Percentiles rank a stretch among this genome's conserved stretches.
phyloP scores from a whole-genome alignment of 2,329 filamentous ascomycete genomes.

The Hortaea sp. region DNA sequence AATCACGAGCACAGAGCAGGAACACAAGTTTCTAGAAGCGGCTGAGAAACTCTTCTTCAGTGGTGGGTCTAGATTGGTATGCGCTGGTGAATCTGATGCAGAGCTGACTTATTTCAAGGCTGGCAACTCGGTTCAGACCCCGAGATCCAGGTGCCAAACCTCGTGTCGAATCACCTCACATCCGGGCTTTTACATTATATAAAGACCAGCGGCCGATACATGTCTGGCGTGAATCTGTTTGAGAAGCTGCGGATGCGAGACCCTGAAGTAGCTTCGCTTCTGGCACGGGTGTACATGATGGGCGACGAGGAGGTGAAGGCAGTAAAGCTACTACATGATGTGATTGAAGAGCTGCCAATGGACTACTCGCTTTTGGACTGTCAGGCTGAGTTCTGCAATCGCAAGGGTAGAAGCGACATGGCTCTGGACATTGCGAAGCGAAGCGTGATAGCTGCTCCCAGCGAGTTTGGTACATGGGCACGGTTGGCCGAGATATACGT shows the following conservation, averaged over 20 bases:
- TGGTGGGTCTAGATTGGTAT: slow-evolving; percentile 41
- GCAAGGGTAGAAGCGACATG: slow-evolving; percentile 77
- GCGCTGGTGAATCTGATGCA: too few species aligned
- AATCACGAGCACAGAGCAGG: slow-evolving; percentile 93
- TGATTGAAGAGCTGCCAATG: slow-evolving; percentile 87
- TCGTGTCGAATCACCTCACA: slow-evolving; percentile 91
- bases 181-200: slow-evolving; percentile 92
- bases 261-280: slow-evolving; percentile 83
- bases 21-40: slow-evolving; percentile 89
- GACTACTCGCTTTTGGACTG: slow-evolving; percentile 94
- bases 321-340: slow-evolving; percentile 75
- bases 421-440: slow-evolving; percentile 89
- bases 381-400: slow-evolving; percentile 82
- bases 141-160: slow-evolving; percentile 92
- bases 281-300: slow-evolving; percentile 85
- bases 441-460: slow-evolving; percentile 87
- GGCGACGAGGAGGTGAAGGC: slow-evolving; percentile 97
- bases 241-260: slow-evolving; percentile 88
- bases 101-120: slow-evolving; percentile 39
- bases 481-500: slow-evolving; percentile 89
- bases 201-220: slow-evolving; percentile 83
- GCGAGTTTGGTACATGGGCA: slow-evolving; percentile 96
- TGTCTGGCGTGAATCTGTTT: slow-evolving; percentile 94
- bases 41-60: slow-evolving; percentile 93
- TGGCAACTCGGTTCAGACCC: slow-evolving; percentile 95